Evolutionary conservation across 2,329 filamentous ascomycete genomes (phyloP).

Genomic region (Botryosphaeria dothidea): DNA sequence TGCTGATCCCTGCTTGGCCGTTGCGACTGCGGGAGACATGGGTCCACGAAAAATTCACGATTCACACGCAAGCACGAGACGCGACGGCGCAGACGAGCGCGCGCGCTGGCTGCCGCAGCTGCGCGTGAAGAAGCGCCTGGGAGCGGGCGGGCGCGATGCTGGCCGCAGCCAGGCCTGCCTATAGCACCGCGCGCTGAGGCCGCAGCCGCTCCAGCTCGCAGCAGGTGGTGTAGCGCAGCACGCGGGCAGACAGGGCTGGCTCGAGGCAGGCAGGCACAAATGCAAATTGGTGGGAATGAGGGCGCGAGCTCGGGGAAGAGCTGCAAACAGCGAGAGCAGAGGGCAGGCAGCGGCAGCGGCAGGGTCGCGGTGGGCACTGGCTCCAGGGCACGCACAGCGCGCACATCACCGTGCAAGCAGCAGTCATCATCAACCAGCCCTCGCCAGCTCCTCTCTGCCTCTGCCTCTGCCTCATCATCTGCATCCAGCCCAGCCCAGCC

Average conservation of each 20-base stretch:
- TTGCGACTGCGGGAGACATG: constrained; percentile 3
- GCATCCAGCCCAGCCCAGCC: background rate
- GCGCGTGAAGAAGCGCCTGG: background rate
- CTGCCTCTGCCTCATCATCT: background rate
- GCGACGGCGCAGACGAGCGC: background rate
- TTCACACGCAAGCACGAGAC: background rate
- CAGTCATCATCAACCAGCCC: background rate
- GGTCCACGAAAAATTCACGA: background rate
- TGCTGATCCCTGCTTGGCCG: constrained; percentile 5
- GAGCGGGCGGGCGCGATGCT: background rate
- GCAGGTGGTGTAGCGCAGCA: no score
- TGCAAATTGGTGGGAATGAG: no score
- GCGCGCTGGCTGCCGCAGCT: background rate
- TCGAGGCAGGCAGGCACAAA: no score
- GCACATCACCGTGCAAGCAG: background rate
- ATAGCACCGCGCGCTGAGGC: background rate
- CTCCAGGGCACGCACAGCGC: background rate
- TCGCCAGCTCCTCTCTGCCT: background rate
- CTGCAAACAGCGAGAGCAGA: no score
- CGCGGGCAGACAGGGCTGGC: background rate
- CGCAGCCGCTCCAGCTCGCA: no score
- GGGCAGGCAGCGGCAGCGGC: background rate
- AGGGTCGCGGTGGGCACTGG: background rate
- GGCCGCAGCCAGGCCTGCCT: background rate
- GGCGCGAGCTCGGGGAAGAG: no score